Conservation (phyloP, 495 filamentous ascomycete genomes). For the Penicillium steckii region DNA sequence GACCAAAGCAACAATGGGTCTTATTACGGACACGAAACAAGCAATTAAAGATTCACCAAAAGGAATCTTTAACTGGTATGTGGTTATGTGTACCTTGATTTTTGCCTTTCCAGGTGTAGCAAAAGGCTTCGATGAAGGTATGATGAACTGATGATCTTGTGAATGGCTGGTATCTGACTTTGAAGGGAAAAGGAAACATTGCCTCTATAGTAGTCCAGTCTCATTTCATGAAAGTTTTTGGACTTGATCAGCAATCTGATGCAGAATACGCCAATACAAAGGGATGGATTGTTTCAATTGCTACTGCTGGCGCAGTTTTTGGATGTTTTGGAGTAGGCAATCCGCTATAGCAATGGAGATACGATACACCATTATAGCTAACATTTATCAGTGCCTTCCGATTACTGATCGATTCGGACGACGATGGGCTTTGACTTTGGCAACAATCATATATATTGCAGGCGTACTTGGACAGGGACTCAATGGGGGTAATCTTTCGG, state of each 20-base stretch:
- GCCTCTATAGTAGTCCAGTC: conserved; percentile 20
- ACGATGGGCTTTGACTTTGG: conserved; percentile 46
- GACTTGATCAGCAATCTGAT: conserved; percentile 55
- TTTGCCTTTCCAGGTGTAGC: conserved; percentile 21
- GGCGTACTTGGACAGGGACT: conserved; percentile 58
- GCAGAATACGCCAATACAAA: conserved; percentile 39
- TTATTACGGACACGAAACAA: conserved; percentile 58
- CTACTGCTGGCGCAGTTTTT: conserved; percentile 53
- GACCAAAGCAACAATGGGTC: conserved; percentile 43
- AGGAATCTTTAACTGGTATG: conserved; percentile 19
- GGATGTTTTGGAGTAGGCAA: conserved; percentile 22
- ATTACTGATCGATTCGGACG: conserved; percentile 20
- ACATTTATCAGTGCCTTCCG: conserved; percentile 14
- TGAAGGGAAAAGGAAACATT: conserved; percentile 12
- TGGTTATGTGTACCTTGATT: conserved; percentile 17
- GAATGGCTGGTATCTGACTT: background rate
- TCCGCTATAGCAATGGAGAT: background rate
- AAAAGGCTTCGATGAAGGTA: conserved; percentile 27
- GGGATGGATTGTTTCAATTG: conserved; percentile 62
- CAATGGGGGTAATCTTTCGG: conserved; percentile 39
- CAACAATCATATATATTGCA: conserved; percentile 51
- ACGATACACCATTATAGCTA: background rate
- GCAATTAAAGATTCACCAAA: conserved; percentile 18
- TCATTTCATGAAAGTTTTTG: conserved; percentile 32
- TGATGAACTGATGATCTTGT: background rate